Conservation (phyloP, 2,329 filamentous ascomycete genomes). For the Aspergillus floridensis region DNA sequence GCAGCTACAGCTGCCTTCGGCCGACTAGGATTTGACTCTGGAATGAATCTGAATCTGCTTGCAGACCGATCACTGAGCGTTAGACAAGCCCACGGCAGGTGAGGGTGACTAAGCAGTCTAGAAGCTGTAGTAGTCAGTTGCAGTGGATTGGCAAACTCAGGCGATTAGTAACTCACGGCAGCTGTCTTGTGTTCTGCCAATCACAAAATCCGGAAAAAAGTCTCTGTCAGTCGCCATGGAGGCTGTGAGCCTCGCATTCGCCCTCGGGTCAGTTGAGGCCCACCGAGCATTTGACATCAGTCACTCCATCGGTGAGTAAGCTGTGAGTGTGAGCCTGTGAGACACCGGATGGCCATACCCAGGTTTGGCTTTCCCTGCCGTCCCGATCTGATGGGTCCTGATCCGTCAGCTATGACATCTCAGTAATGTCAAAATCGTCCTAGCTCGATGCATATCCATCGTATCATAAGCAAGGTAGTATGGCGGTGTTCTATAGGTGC, state of each 20-base stretch:
- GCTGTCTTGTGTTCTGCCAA: not conserved
- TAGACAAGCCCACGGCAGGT: not conserved
- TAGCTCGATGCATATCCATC: not conserved
- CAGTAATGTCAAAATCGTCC: not conserved
- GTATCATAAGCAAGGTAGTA: not conserved
- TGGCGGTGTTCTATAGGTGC: not conserved
- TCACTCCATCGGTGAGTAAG: too few species aligned
- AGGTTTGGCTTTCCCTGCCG: not conserved
- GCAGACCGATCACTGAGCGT: not conserved
- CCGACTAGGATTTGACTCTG: not conserved
- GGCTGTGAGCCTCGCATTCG: not conserved
- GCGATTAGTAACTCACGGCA: too few species aligned
- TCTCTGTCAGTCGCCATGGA: not conserved
- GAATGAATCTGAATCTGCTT: not conserved
- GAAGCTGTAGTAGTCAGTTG: not conserved
- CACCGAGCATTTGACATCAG: not conserved
- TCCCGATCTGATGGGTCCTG: not conserved
- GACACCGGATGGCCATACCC: not conserved
- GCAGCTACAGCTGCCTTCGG: not conserved
- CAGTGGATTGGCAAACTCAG: too few species aligned
- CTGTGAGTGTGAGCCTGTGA: too few species aligned
- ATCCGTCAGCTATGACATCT: not conserved
- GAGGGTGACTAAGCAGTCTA: constrained; percentile 16
- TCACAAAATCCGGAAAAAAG: not conserved
- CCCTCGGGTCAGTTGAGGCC: too few species aligned